phyloP scores from a whole-genome alignment of 2,329 filamentous ascomycete species.

The Talaromyces sp. region DNA sequence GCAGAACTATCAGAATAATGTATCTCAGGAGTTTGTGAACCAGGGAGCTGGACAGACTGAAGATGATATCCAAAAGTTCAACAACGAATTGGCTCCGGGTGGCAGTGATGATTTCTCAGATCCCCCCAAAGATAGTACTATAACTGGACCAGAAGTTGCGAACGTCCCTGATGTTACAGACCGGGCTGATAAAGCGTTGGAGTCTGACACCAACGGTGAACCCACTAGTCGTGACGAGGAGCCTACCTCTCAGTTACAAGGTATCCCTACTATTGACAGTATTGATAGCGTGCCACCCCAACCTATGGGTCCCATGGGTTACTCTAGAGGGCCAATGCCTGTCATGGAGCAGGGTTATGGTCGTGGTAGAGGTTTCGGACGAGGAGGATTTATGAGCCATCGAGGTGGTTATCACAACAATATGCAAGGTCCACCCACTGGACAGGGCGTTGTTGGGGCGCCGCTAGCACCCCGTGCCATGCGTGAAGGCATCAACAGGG shows the following conservation, averaged over 20 bases:
- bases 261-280: conserved; percentile 32
- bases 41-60: conserved; percentile 15
- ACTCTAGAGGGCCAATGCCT: conserved; percentile 30
- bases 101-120: conserved; percentile 32
- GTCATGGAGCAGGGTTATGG: conserved; percentile 32
- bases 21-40: conserved; percentile 28
- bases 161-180: neutral
- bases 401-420: conserved; percentile 35
- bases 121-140: conserved; percentile 20
- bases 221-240: neutral
- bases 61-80: conserved; percentile 26
- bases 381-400: conserved; percentile 45
- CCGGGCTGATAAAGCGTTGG: neutral
- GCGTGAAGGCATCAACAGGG: conserved; percentile 72
- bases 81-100: conserved; percentile 34
- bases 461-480: conserved; percentile 93
- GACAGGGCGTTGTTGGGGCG: conserved; percentile 64
- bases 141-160: conserved; percentile 7
- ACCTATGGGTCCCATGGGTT: conserved; percentile 22
- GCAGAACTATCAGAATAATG: conserved; percentile 31
- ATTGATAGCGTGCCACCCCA: conserved; percentile 26
- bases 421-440: conserved; percentile 34
- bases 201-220: neutral
- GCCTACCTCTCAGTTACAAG: conserved; percentile 23
- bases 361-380: conserved; percentile 42